Conservation (phyloP, 371 early-diverging fungal genomes). For the Circinella umbellata region DNA sequence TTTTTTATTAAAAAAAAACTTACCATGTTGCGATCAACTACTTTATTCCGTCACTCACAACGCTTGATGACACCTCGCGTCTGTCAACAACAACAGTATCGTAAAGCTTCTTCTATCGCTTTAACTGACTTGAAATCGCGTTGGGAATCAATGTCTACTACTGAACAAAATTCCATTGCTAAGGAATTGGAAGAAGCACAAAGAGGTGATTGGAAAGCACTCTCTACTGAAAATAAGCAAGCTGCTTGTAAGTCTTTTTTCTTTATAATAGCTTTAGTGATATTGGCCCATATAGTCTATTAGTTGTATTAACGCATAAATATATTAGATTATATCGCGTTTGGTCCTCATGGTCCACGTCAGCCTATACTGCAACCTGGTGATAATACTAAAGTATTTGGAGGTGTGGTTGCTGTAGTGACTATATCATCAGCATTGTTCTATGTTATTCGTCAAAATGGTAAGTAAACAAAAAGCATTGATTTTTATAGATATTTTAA, state of each 20-base stretch:
- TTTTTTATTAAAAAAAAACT: too few relatives aligned
- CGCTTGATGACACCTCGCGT: conserved; percentile 10
- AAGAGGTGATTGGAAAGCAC: conserved; percentile 93
- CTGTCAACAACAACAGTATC: conserved; percentile 33
- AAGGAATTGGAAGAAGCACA: conserved; percentile 82
- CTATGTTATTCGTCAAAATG: conserved; percentile 64
- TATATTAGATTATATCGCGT: conserved; percentile 82
- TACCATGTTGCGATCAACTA: not conserved
- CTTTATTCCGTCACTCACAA: not conserved
- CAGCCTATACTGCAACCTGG: conserved; percentile 78
- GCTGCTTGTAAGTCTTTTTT: conserved; percentile 76
- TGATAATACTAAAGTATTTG: conserved; percentile 73
- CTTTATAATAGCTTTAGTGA: too few relatives aligned
- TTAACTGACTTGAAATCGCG: conserved; percentile 75
- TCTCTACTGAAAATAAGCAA: conserved; percentile 92
- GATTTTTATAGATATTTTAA: too few relatives aligned
- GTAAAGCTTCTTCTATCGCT: conserved; percentile 60
- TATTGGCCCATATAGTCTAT: not conserved
- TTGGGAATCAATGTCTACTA: conserved; percentile 85
- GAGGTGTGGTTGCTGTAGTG: conserved; percentile 71
- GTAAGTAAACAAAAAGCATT: conserved; percentile 27
- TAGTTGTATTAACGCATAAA: not conserved
- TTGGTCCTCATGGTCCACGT: conserved; percentile 94
- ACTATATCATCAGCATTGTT: conserved; percentile 67
- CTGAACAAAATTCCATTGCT: conserved; percentile 84